Evolutionary conservation across 2,329 filamentous ascomycete species (phyloP), one percentile per base, ranked within the genome.

Genomic region (Paracoccidioides brasiliensis): DNA sequence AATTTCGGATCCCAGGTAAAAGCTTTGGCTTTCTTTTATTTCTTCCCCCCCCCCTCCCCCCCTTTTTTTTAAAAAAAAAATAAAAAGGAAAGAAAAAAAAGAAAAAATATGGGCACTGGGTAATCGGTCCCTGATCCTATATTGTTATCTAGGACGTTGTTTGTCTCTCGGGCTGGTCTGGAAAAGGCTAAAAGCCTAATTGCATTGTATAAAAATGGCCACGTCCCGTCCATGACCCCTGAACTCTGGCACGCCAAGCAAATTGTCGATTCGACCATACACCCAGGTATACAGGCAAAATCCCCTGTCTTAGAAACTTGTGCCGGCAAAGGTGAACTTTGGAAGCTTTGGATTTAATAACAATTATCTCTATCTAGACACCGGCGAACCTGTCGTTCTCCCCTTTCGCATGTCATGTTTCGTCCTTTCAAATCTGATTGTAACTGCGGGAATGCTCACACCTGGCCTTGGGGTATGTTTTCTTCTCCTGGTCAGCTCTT

Each of bases 361-460:
- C 7, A 5, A 54, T n/a, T 38, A 4, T 6, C 40, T 32, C 32
- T 14, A 48, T 33, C 48, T 61, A 94, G 93, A 98, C 72, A 97
- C 90, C 15, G 93, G 93, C 62, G 78, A 90, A 69, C 85, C 91
- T 50, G 90, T 98, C 60, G 82, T 97, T 64, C 79, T 98, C 15
- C 93, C 93, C 22, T 97, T 97, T 70, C 88, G 93, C 69, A 98
- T 98, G 93, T 97, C 91, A 53, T 87, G 81, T 73, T 98, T 93
- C 69, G 90, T 95, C 55, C 73, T 97, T 55, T 90, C 90, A 61
- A 98, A 98, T 72, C 74, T 98, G 69, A 78, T 97, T 56, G 91
- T 97, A 58, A 98, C 93, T 48, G 91, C 84, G 5, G 93, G 93
- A 65, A 98, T 98, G 93, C 85, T 98, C 55, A 93, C 91, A 54